A percentile compares a stretch with the other conserved stretches of the same genome.
These are phyloP conservation scores for Vicia villosa DNA, from an alignment of 306 rosid genomes.

Conservation along the genomic window DNA sequence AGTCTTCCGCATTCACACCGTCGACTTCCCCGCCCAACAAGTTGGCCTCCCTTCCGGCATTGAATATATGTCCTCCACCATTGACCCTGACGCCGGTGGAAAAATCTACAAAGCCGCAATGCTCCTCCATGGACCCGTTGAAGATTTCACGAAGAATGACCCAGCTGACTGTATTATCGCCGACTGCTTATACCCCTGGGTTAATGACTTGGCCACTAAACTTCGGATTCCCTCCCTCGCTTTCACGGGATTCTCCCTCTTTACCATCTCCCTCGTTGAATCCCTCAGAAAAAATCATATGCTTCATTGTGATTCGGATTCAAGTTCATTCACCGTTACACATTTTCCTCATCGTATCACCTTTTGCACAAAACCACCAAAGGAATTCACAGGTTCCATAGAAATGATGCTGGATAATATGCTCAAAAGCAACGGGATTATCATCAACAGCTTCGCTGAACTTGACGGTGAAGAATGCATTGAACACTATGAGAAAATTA, in stretches of 20 bases:
- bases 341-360: slow-evolving; percentile 31
- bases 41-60: background rate
- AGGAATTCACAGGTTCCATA: background rate
- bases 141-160: background rate
- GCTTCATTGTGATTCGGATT: background rate
- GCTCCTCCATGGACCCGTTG: background rate
- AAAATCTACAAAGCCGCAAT: background rate
- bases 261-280: slow-evolving; percentile 19
- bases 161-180: slow-evolving; percentile 33
- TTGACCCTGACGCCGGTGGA: background rate
- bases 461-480: slow-evolving; percentile 40
- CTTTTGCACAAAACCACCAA: slow-evolving; percentile 4
- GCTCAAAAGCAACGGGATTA: slow-evolving; percentile 32
- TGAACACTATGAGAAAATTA: slow-evolving; percentile 1
- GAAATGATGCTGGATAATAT: background rate
- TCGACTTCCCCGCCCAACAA: background rate
- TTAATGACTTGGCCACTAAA: background rate
- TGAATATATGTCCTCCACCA: background rate
- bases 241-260: slow-evolving; percentile 21
- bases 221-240: slow-evolving; percentile 16
- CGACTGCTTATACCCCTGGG: slow-evolving; percentile 23
- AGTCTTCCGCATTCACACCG: background rate
- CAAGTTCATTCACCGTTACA: background rate
- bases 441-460: slow-evolving; percentile 40
- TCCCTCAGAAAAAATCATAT: background rate